Evolutionary conservation across 1,284 basidiomycete genomes (phyloP), one percentile per base, ranked within the genome.

Genomic region (Leccinum holopus): DNA sequence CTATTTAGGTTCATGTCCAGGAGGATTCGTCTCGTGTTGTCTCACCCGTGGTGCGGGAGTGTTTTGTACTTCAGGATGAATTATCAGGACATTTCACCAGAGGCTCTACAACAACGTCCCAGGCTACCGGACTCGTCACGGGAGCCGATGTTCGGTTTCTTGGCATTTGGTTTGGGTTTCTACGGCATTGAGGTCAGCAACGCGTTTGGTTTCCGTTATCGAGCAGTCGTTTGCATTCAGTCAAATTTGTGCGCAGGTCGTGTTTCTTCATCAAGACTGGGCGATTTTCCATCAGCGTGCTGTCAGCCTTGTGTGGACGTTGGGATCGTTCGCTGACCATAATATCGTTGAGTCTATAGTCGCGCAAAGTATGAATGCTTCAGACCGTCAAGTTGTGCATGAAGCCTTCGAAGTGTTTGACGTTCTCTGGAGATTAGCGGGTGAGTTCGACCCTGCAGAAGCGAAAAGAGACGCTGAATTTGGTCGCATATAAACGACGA

Each of bases 351-450:
- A 95, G 71, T 87, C 90, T 2, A 87, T 92, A 57, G 76, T 95
- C 51, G 84, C 92, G 1, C 84, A 87, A 62, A 83, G 80, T 21
- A 82, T 95, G 76, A 82, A 82, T 12, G 82, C 85, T 9, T 72
- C 80, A 0, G 80, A 85, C 55, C 76, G 78, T 21, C 68, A 68
- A n/a, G 80, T 81, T 60, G 76, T 82, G 11, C 79, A 84, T 58
- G 84, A 86, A 39, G 85, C 89, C 0, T 92, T 91, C 72, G 90
- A 95, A 66, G 92, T 91, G 0, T 97, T 99, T 74, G 95, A 96
- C 1, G 87, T 94, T 1, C 79, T 98, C 6, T 99, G 97, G 97
- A 84, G 94, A 62, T 77, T 95, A 63, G 91, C 90, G 57, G 93
- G 95, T 91, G 66, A 70, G 81, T 70, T 61, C n/a, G 53, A n/a